Conservation (phyloP, 2,329 filamentous ascomycete genomes). For the Cladophialophora immunda region DNA sequence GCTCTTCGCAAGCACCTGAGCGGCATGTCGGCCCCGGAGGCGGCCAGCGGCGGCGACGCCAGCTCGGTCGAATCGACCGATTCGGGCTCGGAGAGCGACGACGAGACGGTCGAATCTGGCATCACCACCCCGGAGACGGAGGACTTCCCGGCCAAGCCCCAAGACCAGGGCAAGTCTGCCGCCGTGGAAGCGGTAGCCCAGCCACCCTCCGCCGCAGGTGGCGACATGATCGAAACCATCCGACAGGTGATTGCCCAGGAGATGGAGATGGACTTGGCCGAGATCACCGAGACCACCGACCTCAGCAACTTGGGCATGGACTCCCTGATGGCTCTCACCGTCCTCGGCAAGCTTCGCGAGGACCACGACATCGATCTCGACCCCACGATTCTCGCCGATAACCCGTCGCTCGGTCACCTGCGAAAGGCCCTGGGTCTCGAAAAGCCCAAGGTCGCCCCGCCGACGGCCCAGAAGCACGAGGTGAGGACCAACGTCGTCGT, state of each 20-base stretch:
- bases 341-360: conserved; percentile 56
- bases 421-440: conserved; percentile 49
- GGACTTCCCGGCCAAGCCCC: conserved; percentile 40
- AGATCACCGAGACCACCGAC: conserved; percentile 51
- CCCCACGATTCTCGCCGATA: conserved; percentile 55
- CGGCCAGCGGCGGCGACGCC: conserved; percentile 42
- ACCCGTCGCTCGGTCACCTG: conserved; percentile 52
- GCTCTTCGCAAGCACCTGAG: conserved; percentile 67
- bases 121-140: conserved; percentile 43
- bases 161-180: conserved; percentile 35
- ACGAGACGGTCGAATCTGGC: conserved; percentile 41
- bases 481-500: conserved; percentile 43
- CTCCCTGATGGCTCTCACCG: conserved; percentile 56
- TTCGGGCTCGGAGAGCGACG: conserved; percentile 40
- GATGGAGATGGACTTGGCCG: conserved; percentile 53
- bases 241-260: conserved; percentile 54
- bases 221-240: conserved; percentile 51
- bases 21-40: conserved; percentile 31
- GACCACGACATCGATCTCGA: conserved; percentile 52
- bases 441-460: conserved; percentile 46
- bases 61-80: conserved; percentile 40
- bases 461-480: conserved; percentile 38
- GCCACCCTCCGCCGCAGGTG: conserved; percentile 49
- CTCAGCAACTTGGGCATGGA: conserved; percentile 56
- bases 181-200: conserved; percentile 43